Base-by-base conservation (phyloP, 305 asterid species). In the Fraxinus sp. region DNA sequence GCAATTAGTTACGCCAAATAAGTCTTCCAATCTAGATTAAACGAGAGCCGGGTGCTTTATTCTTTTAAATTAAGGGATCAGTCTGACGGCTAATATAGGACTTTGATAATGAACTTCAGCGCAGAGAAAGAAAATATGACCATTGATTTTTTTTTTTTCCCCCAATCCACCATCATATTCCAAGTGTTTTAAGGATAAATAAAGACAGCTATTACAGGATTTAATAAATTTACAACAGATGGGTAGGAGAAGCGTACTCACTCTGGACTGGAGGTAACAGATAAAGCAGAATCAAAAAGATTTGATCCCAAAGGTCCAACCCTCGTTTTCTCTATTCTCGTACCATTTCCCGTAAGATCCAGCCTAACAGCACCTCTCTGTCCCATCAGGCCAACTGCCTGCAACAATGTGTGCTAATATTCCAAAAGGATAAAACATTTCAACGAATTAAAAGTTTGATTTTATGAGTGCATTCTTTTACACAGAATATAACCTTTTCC, bases 281-380 rank as follows among this genome's bases (percentile, higher is more conserved):
- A 91, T 82, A 97, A 79, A 37, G 98, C 99, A 79, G 99, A 97
- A 89, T 97, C 99, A 11, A 97, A 92, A 84, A 97, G 85, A 86
- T 94, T 93, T 83, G 94, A 93, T 62, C 97, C 99, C 59, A 94
- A 83, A 32, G 98, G 99, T 71, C 99, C 99, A 79, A 96, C 98
- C 86, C 91, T 90, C 18, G 99, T 85, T 89, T 91, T 96, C 89
- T 89, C 88, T 81, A 91, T 82, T 82, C 78, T 88, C 41, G 97
- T 84, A 74, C 86, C 87, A 28, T 85, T 89, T 81, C 66, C 87
- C 46, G 97, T 93, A 87, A 96, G 98, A 89, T 94, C 98, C 86
- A 94, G 84, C 88, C 93, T 91, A 78, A 89, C 70, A 49, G 89
- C 81, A 52, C 86, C 90, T 84, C 70, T 88, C 68, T 86, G 89